These are phyloP conservation scores for Sporothrix variecibatus DNA, from an alignment of 2,329 filamentous ascomycete genomes.

Conservation along the genomic window DNA sequence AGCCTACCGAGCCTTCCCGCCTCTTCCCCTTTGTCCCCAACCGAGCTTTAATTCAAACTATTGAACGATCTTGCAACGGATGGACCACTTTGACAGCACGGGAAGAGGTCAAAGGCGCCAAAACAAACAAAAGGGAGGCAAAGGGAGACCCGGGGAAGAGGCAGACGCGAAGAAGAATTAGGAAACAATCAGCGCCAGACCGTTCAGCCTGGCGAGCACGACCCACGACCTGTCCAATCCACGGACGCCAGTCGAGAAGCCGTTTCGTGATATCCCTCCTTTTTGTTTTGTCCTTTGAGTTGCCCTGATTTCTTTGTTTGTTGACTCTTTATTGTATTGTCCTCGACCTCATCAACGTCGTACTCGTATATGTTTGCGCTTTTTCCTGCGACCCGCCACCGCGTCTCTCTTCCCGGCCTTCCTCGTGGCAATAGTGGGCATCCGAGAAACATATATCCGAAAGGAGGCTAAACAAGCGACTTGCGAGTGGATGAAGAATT, in stretches of 20 bases:
- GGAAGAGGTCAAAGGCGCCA: background rate
- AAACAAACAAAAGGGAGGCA: background rate
- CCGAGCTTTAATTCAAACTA: background rate
- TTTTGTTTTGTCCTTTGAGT: background rate
- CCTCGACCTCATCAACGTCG: background rate
- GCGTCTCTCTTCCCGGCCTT: background rate
- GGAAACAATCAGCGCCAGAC: slow-evolving; percentile 8
- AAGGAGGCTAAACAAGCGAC: background rate
- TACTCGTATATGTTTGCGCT: background rate
- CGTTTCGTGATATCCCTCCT: background rate
- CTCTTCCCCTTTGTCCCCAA: background rate
- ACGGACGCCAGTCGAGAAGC: background rate
- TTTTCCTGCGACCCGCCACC: background rate
- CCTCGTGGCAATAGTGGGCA: background rate
- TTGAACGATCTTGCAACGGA: background rate
- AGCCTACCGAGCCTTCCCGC: background rate
- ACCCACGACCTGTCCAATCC: too few species aligned
- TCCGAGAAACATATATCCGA: background rate
- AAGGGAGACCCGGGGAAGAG: background rate
- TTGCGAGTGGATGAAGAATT: background rate
- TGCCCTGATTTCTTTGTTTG: background rate
- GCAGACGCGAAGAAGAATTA: slow-evolving; percentile 4
- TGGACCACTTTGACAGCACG: background rate
- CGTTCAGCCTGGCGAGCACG: background rate
- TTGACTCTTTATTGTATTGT: background rate